Evolutionary conservation across 2,329 filamentous ascomycete species (phyloP).

Genomic region (Elsinoe batatas): DNA sequence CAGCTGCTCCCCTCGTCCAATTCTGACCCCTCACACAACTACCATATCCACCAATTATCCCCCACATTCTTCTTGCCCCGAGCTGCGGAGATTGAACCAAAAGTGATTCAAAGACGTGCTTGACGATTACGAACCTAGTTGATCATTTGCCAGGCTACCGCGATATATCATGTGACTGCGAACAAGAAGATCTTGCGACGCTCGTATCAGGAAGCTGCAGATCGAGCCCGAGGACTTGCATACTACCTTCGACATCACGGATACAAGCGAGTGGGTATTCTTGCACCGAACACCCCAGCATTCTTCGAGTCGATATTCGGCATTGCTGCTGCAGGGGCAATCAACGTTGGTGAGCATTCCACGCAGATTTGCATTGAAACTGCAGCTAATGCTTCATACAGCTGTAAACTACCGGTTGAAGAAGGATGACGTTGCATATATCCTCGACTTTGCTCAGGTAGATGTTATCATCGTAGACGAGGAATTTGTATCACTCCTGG

Average conservation of each 20-base stretch:
- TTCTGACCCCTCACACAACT: slow-evolving; percentile 34
- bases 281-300: slow-evolving; percentile 86
- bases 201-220: slow-evolving; percentile 71
- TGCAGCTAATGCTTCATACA: not conserved
- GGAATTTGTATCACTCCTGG: slow-evolving; percentile 65
- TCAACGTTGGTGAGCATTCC: slow-evolving; percentile 52
- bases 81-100: slow-evolving; percentile 77
- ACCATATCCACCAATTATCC: slow-evolving; percentile 67
- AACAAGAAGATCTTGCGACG: slow-evolving; percentile 65
- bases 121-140: not conserved
- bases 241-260: slow-evolving; percentile 73
- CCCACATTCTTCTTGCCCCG: slow-evolving; percentile 81
- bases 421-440: slow-evolving; percentile 77
- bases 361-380: not conserved
- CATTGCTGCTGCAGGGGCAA: slow-evolving; percentile 68
- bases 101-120: slow-evolving; percentile 41
- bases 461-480: slow-evolving; percentile 79
- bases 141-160: slow-evolving; percentile 48
- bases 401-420: slow-evolving; percentile 67
- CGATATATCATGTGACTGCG: slow-evolving; percentile 75
- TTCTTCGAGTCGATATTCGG: slow-evolving; percentile 88
- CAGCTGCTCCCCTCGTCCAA: slow-evolving; percentile 30
- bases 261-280: slow-evolving; percentile 68
- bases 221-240: slow-evolving; percentile 76
- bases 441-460: slow-evolving; percentile 77